These are phyloP conservation scores for Podospora conica DNA, from an alignment of 495 filamentous ascomycete genomes.

Conservation along the genomic window DNA sequence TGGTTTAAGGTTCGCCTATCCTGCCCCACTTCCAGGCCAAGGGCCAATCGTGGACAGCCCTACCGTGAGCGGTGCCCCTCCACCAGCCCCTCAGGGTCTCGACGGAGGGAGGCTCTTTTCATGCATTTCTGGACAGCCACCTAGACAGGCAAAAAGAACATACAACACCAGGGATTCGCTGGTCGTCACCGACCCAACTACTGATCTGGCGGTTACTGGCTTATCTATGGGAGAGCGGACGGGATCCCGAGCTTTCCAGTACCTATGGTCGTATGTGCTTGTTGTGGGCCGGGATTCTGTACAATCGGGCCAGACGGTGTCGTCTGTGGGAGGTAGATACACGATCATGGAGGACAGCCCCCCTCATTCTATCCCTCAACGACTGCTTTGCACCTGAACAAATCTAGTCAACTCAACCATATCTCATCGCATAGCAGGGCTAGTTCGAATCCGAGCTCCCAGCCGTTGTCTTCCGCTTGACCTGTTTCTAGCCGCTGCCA, in stretches of 20 bases:
- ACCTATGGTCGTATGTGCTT: slow-evolving; percentile 2
- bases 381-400: not conserved
- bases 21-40: not conserved
- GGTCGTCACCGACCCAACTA: slow-evolving; percentile 46
- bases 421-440: not conserved
- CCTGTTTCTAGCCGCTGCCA: not conserved
- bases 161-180: slow-evolving; percentile 23
- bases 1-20: not conserved
- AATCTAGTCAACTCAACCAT: not conserved
- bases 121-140: not conserved
- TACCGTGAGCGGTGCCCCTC: not conserved
- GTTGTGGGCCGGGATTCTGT: not conserved
- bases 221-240: slow-evolving; percentile 38
- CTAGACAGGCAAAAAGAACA: slow-evolving; percentile 9
- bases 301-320: not conserved
- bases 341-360: not conserved
- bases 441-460: not conserved
- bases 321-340: not conserved
- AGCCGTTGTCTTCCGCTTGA: not conserved
- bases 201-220: slow-evolving; percentile 28
- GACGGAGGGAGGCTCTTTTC: not conserved
- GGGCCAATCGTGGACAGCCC: not conserved
- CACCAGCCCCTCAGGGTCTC: not conserved
- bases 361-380: not conserved
- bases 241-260: slow-evolving; percentile 9